A percentile compares a stretch with the other conserved stretches of the same genome.
Conservation (phyloP, 257 asterid genomes). For the Eustoma russellianum region DNA sequence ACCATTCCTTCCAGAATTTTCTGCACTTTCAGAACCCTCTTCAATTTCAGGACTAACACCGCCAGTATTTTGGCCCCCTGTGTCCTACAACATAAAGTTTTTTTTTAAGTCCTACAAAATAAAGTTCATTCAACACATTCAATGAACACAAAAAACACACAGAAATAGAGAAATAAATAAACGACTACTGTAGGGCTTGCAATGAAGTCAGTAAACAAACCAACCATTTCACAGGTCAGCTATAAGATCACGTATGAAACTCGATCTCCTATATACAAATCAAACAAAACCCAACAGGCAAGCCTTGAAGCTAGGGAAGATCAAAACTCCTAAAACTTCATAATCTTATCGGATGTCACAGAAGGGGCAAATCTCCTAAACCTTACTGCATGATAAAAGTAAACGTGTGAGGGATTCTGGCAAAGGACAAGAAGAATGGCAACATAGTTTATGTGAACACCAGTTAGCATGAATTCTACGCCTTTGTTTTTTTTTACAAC, state of each 20-base stretch:
- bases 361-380: too few species aligned
- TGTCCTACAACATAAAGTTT: slow-evolving; percentile 35
- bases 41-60: slow-evolving; percentile 41
- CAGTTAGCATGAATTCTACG: too few species aligned
- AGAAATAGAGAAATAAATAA: background rate
- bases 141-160: too few species aligned
- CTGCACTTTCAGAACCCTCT: slow-evolving; percentile 34
- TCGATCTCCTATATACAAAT: background rate
- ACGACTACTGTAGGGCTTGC: background rate
- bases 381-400: background rate
- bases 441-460: background rate
- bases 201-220: background rate
- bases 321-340: too few species aligned
- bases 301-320: too few species aligned
- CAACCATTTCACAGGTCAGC: background rate
- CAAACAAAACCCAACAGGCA: background rate
- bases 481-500: too few species aligned
- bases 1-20: slow-evolving; percentile 60
- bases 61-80: slow-evolving; percentile 30
- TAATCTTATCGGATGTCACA: too few species aligned
- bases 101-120: slow-evolving; percentile 41
- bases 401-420: background rate
- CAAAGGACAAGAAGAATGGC: background rate
- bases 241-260: background rate
- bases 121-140: too few species aligned